These are phyloP conservation scores for Clonostachys rhizophaga DNA, from an alignment of 2,329 filamentous ascomycete genomes.

Conservation along the genomic window DNA sequence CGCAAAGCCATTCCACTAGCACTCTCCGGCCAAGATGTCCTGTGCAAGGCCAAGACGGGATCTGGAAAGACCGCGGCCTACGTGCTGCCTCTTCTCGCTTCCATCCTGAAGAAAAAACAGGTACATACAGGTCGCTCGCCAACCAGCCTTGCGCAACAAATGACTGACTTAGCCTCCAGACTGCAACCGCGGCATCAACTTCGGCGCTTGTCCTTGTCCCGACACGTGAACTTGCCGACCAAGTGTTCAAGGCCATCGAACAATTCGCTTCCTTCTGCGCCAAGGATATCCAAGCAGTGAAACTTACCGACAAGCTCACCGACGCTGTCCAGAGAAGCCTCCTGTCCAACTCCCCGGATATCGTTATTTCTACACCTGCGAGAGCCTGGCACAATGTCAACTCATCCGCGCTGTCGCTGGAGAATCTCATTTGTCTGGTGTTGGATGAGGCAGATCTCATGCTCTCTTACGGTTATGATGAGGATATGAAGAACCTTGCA, in stretches of 20 bases:
- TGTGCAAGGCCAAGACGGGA: slow-evolving; percentile 90
- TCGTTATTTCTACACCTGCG: slow-evolving; percentile 89
- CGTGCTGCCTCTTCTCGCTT: slow-evolving; percentile 80
- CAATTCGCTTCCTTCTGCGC: slow-evolving; percentile 78
- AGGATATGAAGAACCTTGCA: slow-evolving; percentile 78
- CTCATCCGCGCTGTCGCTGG: slow-evolving; percentile 57
- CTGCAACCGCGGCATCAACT: slow-evolving; percentile 48
- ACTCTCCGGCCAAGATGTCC: slow-evolving; percentile 80
- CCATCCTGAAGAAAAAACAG: slow-evolving; percentile 74
- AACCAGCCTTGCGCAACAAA: no score
- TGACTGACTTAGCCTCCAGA: slow-evolving; percentile 22
- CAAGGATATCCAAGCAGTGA: slow-evolving; percentile 77
- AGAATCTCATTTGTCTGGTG: slow-evolving; percentile 71
- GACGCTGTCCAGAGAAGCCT: slow-evolving; percentile 85
- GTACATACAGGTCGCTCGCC: slow-evolving; percentile 13
- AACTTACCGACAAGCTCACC: slow-evolving; percentile 85
- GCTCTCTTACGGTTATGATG: slow-evolving; percentile 88
- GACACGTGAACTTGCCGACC: slow-evolving; percentile 88
- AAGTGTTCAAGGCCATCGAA: slow-evolving; percentile 77
- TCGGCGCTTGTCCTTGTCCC: slow-evolving; percentile 88
- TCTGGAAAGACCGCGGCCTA: slow-evolving; percentile 98
- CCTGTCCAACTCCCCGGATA: slow-evolving; percentile 79
- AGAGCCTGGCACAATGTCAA: slow-evolving; percentile 75
- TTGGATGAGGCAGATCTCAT: slow-evolving; percentile 95
- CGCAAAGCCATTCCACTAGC: slow-evolving; percentile 82